Evolutionary conservation across 108 stramenopile species (phyloP), one percentile per base, ranked within the genome.

Genomic region (Skeletonema marinoi): DNA sequence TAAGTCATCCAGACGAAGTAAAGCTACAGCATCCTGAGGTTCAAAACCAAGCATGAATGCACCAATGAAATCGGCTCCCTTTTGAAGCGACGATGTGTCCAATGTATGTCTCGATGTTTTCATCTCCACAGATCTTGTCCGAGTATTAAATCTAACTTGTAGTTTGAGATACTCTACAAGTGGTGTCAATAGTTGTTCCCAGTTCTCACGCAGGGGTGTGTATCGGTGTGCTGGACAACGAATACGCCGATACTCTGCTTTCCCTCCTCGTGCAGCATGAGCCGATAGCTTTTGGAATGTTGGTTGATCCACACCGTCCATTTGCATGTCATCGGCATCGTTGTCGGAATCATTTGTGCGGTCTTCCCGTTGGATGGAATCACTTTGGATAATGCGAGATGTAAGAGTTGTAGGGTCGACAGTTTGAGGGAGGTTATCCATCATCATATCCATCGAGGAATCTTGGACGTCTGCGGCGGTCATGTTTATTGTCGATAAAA

Each of bases 11-110:
- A 99, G 75, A 67, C 99, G 94, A 65, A 99, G 80, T 64, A 99
- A 81, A 3, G 99, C 99, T 14, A 99, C 94, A 4, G 99, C 98
- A 87, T 99, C 99, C 67, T 93, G 94, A 7, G 98, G 97, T 71
- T 99, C 99, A 66, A 99, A 99, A 12, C 99, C 99, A 79, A 98
- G 77, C 96, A 98, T 96, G 81, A 98, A 99, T 32, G 98, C 98
- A 36, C 88, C 80, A n/a, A 98, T 90, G 79, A 98, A 99, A 80
- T 99, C 98, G 9, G 96, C 96, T 29, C 94, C 98, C 74, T 98
- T 98, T 82, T 98, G 98, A 13, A 98, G 86, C 8, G 96, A 93
- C 12, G 93, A 92, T 21, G 87, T 70, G 73, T 98, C 97, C 31
- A 92, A 50, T 10, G 99, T 99, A 61, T 97, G 93, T 17, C 75